Base-by-base conservation (phyloP, 345 rosid species). In the Rubroshorea leprosula region DNA sequence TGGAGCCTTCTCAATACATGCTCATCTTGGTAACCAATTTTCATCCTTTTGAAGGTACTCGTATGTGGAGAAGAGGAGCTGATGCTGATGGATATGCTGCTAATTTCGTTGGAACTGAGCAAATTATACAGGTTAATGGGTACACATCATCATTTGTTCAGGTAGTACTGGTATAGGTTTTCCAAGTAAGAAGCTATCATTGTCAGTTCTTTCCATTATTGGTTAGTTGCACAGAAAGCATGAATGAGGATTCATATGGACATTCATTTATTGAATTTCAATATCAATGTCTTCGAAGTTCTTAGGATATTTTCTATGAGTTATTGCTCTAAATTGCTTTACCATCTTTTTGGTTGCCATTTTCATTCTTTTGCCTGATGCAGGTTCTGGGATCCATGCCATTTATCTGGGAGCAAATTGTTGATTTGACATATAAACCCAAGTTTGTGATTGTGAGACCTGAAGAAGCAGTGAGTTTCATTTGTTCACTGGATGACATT, bases 41-140 rank as follows among this genome's bases (percentile, higher is more conserved):
- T 25, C 43, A 23, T 63, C 38, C 64, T 51, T 64, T 70, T 48
- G 47, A 77, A 93, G 97, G 97, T 64, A 93, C 99, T 22, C 94
- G 96, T 21, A 76, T 93, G 96, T 93, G 99, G 99, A 83, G 99
- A 81, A 77, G 99, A 78, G 99, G 99, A 72, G 97, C 97, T 66
- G 99, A 93, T 75, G 60, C 82, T 51, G 99, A 93, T 77, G 99
- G 99, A 19, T 93, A 93, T 62, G 97, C 85, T 53, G 96, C 99
- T 63, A 93, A 93, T 64, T 93, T 93, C 68, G 99, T 93, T 77
- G 99, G 89, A 74, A 76, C 78, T 53, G 99, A 93, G 78, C 99
- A 93, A 77, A 81, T 87, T 67, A 67, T 89, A 55, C 96, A 87
- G 72, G 80, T 87, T 85, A 84, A 89, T 73, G 97, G 99, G 38